These are phyloP conservation scores for Bisporella sp. DNA, from an alignment of 2,329 filamentous ascomycete genomes.

Conservation along the genomic window DNA sequence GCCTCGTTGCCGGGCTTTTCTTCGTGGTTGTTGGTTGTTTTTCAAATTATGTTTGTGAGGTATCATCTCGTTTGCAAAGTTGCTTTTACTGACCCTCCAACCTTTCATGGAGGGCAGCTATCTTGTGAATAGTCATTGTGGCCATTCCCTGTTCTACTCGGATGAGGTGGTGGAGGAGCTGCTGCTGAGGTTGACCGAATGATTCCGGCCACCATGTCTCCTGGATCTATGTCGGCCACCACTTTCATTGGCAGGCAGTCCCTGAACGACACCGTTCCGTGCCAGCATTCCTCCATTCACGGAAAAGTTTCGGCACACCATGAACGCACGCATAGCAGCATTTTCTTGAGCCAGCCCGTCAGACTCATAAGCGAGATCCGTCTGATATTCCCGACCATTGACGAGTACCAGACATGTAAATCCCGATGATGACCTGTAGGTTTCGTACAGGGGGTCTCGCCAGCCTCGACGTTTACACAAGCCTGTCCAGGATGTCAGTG, in stretches of 20 bases:
- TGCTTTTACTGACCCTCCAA: constrained; percentile 8
- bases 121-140: constrained; percentile 5
- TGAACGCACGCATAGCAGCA: constrained; percentile 91
- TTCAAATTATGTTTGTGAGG: constrained; percentile 4
- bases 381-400: constrained; percentile 95
- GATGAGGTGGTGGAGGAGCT: constrained; percentile 28
- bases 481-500: constrained; percentile 47
- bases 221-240: constrained; percentile 23
- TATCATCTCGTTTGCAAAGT: too few relatives aligned
- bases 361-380: constrained; percentile 76
- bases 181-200: constrained; percentile 28
- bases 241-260: constrained; percentile 43
- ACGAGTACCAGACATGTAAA: constrained; percentile 89
- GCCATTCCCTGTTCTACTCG: constrained; percentile 15
- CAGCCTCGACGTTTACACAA: constrained; percentile 92
- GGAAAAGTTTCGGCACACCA: constrained; percentile 96
- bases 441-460: constrained; percentile 85
- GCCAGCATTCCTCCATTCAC: constrained; percentile 90
- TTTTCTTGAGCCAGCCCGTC: constrained; percentile 83
- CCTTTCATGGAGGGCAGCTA: constrained; percentile 15
- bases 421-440: constrained; percentile 65
- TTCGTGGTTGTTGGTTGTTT: constrained; percentile 8
- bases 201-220: constrained; percentile 22
- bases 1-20: constrained; percentile 15
- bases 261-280: constrained; percentile 61